Evolutionary conservation across 306 rosid genomes (phyloP).

Genomic region (Vigna unguiculata): DNA sequence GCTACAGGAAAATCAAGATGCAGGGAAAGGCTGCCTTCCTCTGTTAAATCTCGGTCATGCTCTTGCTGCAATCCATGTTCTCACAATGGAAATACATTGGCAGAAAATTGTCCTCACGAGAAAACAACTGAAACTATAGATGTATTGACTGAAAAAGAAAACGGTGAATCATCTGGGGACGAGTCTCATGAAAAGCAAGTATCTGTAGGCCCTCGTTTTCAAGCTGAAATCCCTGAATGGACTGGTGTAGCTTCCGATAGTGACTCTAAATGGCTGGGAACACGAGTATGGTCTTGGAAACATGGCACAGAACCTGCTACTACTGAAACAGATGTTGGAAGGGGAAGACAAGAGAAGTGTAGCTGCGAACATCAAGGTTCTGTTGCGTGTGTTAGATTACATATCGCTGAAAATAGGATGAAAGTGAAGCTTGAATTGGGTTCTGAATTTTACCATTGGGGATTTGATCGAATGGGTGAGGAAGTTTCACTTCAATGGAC

Average conservation of each 20-base stretch:
- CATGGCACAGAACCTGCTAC: conserved; percentile 16
- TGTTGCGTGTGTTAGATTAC: conserved; percentile 81
- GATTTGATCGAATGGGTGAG: conserved; percentile 84
- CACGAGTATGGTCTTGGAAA: conserved; percentile 63
- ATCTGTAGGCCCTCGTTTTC: conserved; percentile 60
- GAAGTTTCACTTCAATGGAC: conserved; percentile 90
- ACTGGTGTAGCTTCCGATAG: conserved; percentile 69
- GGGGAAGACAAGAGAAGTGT: conserved; percentile 65
- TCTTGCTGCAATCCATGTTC: conserved; percentile 61
- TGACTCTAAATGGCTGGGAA: conserved; percentile 82
- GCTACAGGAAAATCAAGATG: conserved; percentile 61
- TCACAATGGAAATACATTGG: conserved; percentile 39
- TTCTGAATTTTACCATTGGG: conserved; percentile 68
- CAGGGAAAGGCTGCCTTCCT: conserved; percentile 56
- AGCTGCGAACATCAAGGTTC: conserved; percentile 67
- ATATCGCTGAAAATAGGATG: conserved; percentile 80
- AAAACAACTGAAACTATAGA: conserved; percentile 39
- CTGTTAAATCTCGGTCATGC: conserved; percentile 54
- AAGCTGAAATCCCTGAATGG: conserved; percentile 83
- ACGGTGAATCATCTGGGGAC: conserved; percentile 36
- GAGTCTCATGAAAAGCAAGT: conserved; percentile 49
- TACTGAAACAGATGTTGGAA: conserved; percentile 45
- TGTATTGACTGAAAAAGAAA: conserved; percentile 9
- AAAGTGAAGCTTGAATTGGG: conserved; percentile 79
- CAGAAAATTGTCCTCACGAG: conserved; percentile 44